A percentile compares a stretch with the other conserved stretches of the same genome.
Evolutionary conservation across 495 filamentous ascomycete species (phyloP).

Genomic region (Penicillium maclennaniae): DNA sequence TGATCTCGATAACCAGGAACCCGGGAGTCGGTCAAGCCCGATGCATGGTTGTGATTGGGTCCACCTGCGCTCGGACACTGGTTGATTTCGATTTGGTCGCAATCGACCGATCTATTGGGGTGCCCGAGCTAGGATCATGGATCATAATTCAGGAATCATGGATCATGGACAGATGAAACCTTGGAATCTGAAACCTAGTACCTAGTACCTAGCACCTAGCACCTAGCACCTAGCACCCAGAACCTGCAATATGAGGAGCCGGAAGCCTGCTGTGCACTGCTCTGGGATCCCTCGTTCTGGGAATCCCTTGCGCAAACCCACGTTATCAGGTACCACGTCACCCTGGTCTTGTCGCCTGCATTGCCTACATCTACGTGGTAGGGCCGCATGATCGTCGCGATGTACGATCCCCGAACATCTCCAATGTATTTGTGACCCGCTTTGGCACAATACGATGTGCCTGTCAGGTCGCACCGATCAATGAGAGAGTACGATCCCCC

Average conservation of each 20-base stretch:
- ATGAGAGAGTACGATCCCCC: too few species aligned
- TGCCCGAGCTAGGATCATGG: conserved; percentile 1
- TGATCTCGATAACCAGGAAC: not conserved
- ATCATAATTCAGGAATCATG: not conserved
- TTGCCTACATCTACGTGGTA: not conserved
- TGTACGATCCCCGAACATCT: conserved; percentile 7
- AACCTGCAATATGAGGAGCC: too few species aligned
- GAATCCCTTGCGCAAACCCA: conserved; percentile 10
- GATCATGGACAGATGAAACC: not conserved
- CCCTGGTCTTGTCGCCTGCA: not conserved
- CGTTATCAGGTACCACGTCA: conserved; percentile 8
- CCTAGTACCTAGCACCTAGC: too few species aligned
- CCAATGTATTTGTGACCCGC: not conserved
- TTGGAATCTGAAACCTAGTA: not conserved
- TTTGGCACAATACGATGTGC: not conserved
- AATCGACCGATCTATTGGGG: conserved; percentile 15
- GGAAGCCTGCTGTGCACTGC: not conserved
- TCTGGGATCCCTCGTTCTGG: not conserved
- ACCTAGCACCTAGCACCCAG: too few species aligned
- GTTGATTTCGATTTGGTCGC: not conserved
- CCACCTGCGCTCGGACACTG: not conserved
- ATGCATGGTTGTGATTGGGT: not conserved
- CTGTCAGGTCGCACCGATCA: not conserved
- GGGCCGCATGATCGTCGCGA: not conserved
- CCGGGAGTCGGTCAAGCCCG: not conserved